Percentiles rank a stretch among this genome's conserved stretches.
phyloP scores from a whole-genome alignment of 495 filamentous ascomycete genomes.

The Barbatosphaeria neglecta region DNA sequence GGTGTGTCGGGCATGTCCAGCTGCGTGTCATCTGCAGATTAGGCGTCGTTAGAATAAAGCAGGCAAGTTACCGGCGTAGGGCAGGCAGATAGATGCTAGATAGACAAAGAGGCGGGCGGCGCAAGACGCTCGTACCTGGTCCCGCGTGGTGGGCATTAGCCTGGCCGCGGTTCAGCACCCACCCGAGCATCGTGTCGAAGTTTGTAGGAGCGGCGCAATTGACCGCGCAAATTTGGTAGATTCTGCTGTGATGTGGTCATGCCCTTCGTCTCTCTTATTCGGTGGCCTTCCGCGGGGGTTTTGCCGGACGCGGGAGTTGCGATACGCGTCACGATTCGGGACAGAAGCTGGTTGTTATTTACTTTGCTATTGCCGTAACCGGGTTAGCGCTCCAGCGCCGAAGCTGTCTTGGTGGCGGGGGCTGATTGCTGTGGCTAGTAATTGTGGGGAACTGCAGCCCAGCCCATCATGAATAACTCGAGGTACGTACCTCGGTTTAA shows the following conservation, averaged over 20 bases:
- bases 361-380: not conserved
- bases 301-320: not conserved
- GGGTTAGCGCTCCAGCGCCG: not conserved
- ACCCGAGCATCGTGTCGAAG: conserved; percentile 38
- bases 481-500: no score
- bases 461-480: no score
- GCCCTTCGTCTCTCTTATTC: not conserved
- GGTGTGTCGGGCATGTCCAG: conserved; percentile 78
- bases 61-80: no score
- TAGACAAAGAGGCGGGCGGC: no score
- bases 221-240: not conserved
- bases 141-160: conserved; percentile 18
- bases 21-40: conserved; percentile 30
- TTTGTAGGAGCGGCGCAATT: not conserved
- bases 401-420: not conserved
- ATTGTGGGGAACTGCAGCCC: not conserved
- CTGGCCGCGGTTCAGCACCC: conserved; percentile 35
- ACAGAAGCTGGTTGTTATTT: not conserved
- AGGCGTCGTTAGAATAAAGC: not conserved
- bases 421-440: not conserved
- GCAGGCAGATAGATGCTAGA: no score
- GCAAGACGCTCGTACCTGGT: no score
- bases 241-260: not conserved
- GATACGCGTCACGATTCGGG: not conserved
- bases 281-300: no score